A percentile compares a stretch with the other conserved stretches of the same genome.
Evolutionary conservation across 2,329 filamentous ascomycete genomes (phyloP).

Genomic region (Boeremia lycopersici): DNA sequence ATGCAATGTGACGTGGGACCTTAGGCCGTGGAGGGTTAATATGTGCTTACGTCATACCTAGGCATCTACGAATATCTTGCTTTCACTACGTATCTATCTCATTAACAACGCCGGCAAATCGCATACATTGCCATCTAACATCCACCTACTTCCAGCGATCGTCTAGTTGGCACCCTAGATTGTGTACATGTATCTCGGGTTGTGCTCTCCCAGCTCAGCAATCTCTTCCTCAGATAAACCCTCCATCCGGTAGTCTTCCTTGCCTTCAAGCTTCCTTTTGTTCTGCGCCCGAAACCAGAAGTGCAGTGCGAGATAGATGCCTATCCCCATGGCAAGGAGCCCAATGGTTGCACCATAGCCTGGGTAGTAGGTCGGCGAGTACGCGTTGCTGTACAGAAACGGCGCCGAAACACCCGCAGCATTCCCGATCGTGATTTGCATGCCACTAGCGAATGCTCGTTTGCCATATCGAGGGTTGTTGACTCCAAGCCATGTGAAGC

Average conservation of each 20-base stretch:
- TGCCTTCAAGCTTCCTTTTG: slow-evolving; percentile 29
- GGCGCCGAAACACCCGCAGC: slow-evolving; percentile 40
- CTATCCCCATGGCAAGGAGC: slow-evolving; percentile 22
- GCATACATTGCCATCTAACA: neutral
- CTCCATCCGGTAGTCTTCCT: slow-evolving; percentile 33
- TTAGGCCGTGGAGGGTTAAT: slow-evolving; percentile 3
- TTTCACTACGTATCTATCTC: neutral
- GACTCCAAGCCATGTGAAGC: slow-evolving; percentile 36
- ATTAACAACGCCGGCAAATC: no score
- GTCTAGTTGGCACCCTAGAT: slow-evolving; percentile 5
- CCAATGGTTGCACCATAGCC: slow-evolving; percentile 35
- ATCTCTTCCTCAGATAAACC: slow-evolving; percentile 32
- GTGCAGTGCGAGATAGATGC: slow-evolving; percentile 25
- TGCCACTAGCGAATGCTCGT: slow-evolving; percentile 34
- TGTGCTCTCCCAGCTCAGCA: slow-evolving; percentile 34
- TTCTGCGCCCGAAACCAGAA: slow-evolving; percentile 31
- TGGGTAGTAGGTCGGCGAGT: slow-evolving; percentile 24
- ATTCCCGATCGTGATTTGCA: slow-evolving; percentile 47
- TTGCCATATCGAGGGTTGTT: slow-evolving; percentile 43
- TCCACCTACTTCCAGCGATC: neutral
- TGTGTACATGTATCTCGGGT: slow-evolving; percentile 33
- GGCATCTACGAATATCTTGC: neutral
- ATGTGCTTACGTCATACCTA: slow-evolving; percentile 13
- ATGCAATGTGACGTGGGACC: neutral
- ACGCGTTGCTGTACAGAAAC: slow-evolving; percentile 26